These are phyloP conservation scores for Medicago lupulina DNA, from an alignment of 306 rosid species.

Conservation along the genomic window DNA sequence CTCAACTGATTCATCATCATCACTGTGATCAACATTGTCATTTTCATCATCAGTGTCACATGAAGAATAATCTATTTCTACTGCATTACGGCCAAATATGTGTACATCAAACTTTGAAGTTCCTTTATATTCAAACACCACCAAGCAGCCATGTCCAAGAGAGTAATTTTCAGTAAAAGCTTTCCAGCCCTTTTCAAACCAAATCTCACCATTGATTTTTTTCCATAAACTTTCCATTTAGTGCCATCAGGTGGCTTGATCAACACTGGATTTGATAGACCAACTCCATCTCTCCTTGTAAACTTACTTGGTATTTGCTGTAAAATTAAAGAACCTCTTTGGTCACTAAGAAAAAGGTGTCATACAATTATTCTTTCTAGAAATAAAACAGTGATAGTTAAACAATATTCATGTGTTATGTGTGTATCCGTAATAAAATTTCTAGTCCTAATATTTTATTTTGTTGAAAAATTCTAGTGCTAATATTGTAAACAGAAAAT, in stretches of 20 bases:
- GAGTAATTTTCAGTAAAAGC: not conserved
- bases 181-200: constrained; percentile 26
- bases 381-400: not conserved
- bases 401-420: not conserved
- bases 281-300: constrained; percentile 16
- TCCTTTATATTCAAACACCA: constrained; percentile 1
- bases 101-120: not conserved
- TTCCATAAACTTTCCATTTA: constrained; percentile 37
- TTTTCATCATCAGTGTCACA: not conserved
- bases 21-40: not conserved
- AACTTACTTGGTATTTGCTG: constrained; percentile 39
- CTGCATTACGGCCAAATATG: not conserved
- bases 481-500: not conserved
- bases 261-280: constrained; percentile 33
- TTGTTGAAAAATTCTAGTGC: too few species aligned
- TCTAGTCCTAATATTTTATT: too few species aligned
- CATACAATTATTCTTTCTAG: not conserved
- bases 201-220: not conserved
- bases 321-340: not conserved
- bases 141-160: not conserved
- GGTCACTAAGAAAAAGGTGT: too few species aligned
- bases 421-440: too few species aligned
- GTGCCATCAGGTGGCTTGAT: not conserved
- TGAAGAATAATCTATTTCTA: not conserved
- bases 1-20: not conserved